Evolutionary conservation across 73 alveolate genomes (phyloP), one percentile per base, ranked within the genome.

Genomic region (Paramecium sexaurelia): DNA sequence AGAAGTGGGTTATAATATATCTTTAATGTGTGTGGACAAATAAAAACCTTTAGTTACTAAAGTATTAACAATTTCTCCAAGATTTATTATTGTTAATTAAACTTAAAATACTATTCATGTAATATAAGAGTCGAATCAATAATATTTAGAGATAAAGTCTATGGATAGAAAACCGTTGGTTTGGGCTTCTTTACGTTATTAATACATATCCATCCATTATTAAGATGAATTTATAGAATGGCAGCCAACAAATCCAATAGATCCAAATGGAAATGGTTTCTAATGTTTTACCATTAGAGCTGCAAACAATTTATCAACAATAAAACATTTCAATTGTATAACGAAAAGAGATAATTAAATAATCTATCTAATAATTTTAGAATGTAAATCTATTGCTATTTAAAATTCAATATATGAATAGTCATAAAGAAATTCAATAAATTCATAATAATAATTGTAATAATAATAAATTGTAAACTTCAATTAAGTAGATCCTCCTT

Each of bases 51-150:
- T 85, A 32, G 89, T 91, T 6, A 71, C 95, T 55, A 85, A 83
- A 17, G 84, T 87, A 10, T 84, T 91, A 35, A 82, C 92, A 19
- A 55, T 91, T 27, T 56, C 92, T 29, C 95, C 95, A 11, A 40
- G 93, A 24, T 91, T 56, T 91, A 35, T 91, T 7, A 47, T 91
- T 0, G 19, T 45, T n/a, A 91, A 91, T 78, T 55, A 91, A 85
- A 40, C 82, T 55, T 20, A 91, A 22, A 29, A 39, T 17, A 29
- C 40, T 20, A 39, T 78, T 8, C 27, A 78, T 24, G 15, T 78
- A 20, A 7, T 78, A 2, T 40, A 78, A 78, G 75, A 78, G 13
- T 17, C 43, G 22, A 22, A 11, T 7, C 8, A 7, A 8, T 22
- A 78, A 39, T 39, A 26, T 7, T 29, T 45, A 7, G 73, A 78